phyloP scores from a whole-genome alignment of 768 basidiomycete species.

The Mycena capillaripes region DNA sequence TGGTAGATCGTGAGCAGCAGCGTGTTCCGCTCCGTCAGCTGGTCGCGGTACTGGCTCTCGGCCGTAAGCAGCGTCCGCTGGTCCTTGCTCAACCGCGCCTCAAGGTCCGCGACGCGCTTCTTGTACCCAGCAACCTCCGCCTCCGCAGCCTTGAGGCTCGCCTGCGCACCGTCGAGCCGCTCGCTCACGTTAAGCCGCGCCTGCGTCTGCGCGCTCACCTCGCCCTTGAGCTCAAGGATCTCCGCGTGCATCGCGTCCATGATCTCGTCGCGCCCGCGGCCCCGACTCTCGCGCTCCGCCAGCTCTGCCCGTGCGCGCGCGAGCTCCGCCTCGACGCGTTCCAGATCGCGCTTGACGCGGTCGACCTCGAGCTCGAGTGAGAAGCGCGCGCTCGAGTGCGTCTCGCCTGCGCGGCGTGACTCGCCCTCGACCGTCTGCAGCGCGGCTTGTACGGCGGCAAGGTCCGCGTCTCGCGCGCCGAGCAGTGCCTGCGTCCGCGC shows the following conservation, averaged over 20 bases:
- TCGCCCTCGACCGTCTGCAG: constrained; percentile 82
- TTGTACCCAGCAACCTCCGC: constrained; percentile 73
- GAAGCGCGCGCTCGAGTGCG: constrained; percentile 85
- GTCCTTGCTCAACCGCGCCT: constrained; percentile 85
- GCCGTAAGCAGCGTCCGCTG: constrained; percentile 78
- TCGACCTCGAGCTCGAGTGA: constrained; percentile 93
- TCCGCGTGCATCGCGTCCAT: constrained; percentile 85
- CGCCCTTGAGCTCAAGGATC: constrained; percentile 83
- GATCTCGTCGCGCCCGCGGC: constrained; percentile 77
- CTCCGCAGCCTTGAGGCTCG: constrained; percentile 75
- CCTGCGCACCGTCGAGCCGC: constrained; percentile 84
- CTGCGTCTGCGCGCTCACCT: constrained; percentile 89
- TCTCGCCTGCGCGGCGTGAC: constrained; percentile 85
- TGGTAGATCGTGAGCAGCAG: constrained; percentile 93
- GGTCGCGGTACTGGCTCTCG: constrained; percentile 90
- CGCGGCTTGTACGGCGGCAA: constrained; percentile 78
- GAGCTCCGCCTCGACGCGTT: constrained; percentile 85
- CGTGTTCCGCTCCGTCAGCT: constrained; percentile 93
- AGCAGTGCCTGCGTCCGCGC: constrained; percentile 75
- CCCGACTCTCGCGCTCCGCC: constrained; percentile 72
- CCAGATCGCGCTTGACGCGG: constrained; percentile 85
- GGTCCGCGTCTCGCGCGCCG: constrained; percentile 80
- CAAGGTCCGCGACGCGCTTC: constrained; percentile 78
- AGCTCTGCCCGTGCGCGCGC: constrained; percentile 78
- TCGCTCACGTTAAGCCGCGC: constrained; percentile 88